Evolutionary conservation across 352 stramenopile genomes (phyloP), one percentile per base, ranked within the genome.

Genomic region (Pythium coloratum): DNA sequence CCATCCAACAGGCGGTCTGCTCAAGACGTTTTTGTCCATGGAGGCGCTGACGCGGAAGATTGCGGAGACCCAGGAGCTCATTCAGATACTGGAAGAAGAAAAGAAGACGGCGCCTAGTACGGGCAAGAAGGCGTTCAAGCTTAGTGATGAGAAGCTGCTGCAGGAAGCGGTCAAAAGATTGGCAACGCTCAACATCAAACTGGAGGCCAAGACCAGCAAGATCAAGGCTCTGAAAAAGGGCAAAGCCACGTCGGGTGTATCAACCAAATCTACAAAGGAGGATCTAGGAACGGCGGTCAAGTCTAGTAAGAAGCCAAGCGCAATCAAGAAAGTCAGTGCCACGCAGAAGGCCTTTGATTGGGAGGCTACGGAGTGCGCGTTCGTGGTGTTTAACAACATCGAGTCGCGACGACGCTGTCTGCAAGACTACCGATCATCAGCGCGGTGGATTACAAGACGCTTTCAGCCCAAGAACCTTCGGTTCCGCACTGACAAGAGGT

Each of bases 351-450:
- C 72, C 0, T 90, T 92, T 40, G 72, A 91, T 53, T 76, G 78
- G 54, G 76, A 84, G 2, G 81, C 80, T 4, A 92, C 83, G 33
- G 76, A 91, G 38, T 94, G 85, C 55, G 90, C 90, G 0, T 96
- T 95, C 56, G 82, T 97, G 0, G 85, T 96, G 7, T 97, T 97
- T 63, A 91, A 96, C 66, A 89, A 95, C 57, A 53, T 94, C 44
- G 89, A 95, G 62, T 95, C 85, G 10, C 76, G 73, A 7, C 79
- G 82, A 1, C 76, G 88, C 0, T 96, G 88, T 46, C 44, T 96
- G 12, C 67, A 79, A 14, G 90, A 97, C 77, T 96, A 97, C 62
- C 75, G 80, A 1, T 74, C 72, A 4, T 92, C 77, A 5, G 69
- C 69, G 3, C 67, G 67, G 26, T 81, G 75, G 70, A 66, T 90